Base-by-base conservation (phyloP, 306 rosid species). In the Glycine soja region DNA sequence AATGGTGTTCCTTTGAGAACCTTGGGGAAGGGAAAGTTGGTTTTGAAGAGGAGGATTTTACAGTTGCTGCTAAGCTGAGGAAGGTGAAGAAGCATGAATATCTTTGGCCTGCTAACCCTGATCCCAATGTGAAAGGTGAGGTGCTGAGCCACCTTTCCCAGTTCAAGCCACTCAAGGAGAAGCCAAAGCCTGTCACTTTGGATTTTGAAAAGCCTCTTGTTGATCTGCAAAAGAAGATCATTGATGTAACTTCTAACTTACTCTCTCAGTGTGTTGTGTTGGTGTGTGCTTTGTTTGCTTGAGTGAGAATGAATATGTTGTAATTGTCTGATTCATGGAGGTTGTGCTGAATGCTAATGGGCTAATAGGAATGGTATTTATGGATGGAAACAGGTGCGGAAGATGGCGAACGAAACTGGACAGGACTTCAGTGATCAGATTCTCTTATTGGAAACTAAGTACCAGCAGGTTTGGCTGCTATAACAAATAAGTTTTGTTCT, bases 381-480 rank as follows among this genome's bases (percentile, higher is more conserved):
- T 78, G 62, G 13, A 79, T 67, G 86, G 18, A 64, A 63, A 75
- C 81, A 93, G 99, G 90, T 95, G 81, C 89, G 90, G 87, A 90
- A 90, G 87, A 89, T 91, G 98, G 99, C 98, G 0, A 63, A 83
- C 6, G 97, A 93, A 82, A 91, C 98, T 66, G 98, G 97, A 40
- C 73, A 93, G 88, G 99, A 95, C 87, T 95, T 95, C 87, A 86
- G 88, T 65, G 94, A 91, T 88, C 98, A 95, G 86, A 95, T 95
- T 85, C 40, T 58, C 69, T 81, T 79, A 0, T 86, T 95, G 84
- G 99, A 95, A 88, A 67, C 72, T 16, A 93, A 95, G 78, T 92
- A 95, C 75, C 87, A 85, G 0, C 94, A 91, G 99, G 99, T 95
- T 82, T 38, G 86, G 34, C 59, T 66, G 18, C 70, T 24, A n/a